These are phyloP conservation scores for Dendrobium chrysotoxum DNA, from an alignment of 106 monocot genomes.

Conservation along the genomic window DNA sequence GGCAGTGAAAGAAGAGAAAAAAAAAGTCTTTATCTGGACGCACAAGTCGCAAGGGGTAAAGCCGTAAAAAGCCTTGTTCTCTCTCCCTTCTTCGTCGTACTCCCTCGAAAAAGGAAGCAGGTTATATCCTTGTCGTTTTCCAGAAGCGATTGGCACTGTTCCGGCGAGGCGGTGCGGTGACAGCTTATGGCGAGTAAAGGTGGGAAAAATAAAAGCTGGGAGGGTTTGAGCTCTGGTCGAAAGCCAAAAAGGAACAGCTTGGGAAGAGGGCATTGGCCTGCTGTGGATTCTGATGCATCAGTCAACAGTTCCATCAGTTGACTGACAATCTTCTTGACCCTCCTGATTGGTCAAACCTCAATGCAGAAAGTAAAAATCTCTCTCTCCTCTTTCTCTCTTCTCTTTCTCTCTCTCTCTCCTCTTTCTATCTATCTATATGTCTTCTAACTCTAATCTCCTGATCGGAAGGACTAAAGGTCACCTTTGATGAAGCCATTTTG, in stretches of 20 bases:
- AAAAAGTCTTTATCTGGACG: no score
- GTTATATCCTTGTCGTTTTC: conserved; percentile 5
- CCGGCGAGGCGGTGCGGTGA: conserved; percentile 6
- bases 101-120: conserved; percentile 5
- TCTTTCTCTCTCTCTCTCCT: neutral
- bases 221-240: neutral
- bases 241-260: conserved; percentile 4
- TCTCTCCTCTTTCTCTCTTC: neutral
- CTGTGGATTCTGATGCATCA: conserved; percentile 14
- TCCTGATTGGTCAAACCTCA: neutral
- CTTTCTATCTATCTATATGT: no score
- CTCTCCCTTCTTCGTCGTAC: neutral
- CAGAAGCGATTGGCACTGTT: neutral
- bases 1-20: no score
- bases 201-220: neutral
- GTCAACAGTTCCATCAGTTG: conserved; percentile 18
- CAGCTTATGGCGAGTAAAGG: neutral
- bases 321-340: conserved; percentile 7
- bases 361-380: neutral
- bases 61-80: neutral
- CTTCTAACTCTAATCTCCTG: no score
- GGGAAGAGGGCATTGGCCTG: conserved; percentile 2
- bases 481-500: conserved; percentile 3
- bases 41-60: neutral
- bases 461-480: neutral